A percentile compares a stretch with the other conserved stretches of the same genome.
Evolutionary conservation across 257 asterid genomes (phyloP).

Genomic region (Gentiana dahurica): DNA sequence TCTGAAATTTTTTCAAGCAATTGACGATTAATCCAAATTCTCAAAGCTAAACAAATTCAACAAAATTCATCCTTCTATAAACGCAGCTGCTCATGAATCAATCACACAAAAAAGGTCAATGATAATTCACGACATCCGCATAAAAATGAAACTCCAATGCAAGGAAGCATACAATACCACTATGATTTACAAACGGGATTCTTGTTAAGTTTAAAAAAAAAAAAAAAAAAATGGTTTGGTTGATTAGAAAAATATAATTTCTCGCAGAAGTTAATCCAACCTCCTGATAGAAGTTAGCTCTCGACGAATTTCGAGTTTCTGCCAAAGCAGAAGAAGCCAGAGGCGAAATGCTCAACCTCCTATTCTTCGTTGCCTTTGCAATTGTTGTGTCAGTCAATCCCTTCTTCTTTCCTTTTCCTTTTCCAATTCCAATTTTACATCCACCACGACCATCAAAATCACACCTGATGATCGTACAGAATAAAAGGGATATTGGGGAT

Average conservation of each 20-base stretch:
- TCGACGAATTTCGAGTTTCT: slow-evolving; percentile 34
- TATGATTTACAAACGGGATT: background rate
- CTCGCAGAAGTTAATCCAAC: slow-evolving; percentile 32
- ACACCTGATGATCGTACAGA: slow-evolving; percentile 68
- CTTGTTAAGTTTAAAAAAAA: background rate
- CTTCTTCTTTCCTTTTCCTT: slow-evolving; percentile 25
- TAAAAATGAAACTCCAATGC: background rate
- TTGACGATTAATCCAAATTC: slow-evolving; percentile 11
- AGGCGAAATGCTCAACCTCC: slow-evolving; percentile 47
- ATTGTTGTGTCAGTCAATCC: slow-evolving; percentile 21
- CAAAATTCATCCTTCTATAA: too few species aligned
- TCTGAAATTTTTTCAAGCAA: slow-evolving; percentile 27
- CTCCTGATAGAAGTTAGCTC: slow-evolving; percentile 59
- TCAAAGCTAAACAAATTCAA: slow-evolving; percentile 5
- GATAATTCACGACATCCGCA: background rate
- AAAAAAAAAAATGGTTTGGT: background rate
- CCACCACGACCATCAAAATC: slow-evolving; percentile 49
- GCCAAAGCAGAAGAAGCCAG: slow-evolving; percentile 55
- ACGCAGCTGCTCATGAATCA: too few species aligned
- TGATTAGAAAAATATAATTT: background rate
- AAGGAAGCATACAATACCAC: background rate
- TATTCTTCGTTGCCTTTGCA: slow-evolving; percentile 44
- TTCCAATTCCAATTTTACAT: slow-evolving; percentile 38
- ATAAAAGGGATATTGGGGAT: slow-evolving; percentile 48
- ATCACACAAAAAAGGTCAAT: too few species aligned